Evolutionary conservation across 306 rosid species (phyloP), one percentile per base, ranked within the genome.

Genomic region (Vigna angularis): DNA sequence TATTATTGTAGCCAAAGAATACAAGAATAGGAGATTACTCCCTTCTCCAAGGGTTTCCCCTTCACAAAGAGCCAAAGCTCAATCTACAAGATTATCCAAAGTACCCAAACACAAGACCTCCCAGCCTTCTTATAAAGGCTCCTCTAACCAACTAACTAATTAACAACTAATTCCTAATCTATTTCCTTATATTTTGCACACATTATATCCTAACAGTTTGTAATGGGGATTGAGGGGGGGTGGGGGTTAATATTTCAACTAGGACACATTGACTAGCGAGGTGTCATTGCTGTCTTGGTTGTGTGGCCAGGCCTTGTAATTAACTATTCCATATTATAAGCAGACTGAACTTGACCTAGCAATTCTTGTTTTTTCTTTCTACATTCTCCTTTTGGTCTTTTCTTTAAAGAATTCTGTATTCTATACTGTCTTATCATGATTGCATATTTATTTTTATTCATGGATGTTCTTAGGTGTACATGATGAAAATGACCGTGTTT

Each of bases 401-500:
- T 49, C 8, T 62, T 53, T 70, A 56, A 22, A 18, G 14, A 74
- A 59, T 49, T 55, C 66, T 28, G 26, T 17, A 36, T 64, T 50
- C 47, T 47, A 12, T 40, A 22, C 24, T 62, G 32, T 24, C 62
- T 70, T 49, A 32, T 57, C 44, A n/a, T 57, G 44, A 26, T 70
- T 75, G 56, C 24, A 66, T 50, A 28, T 44, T 70, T 45, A 36
- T 20, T 48, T 38, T 69, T 76, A 48, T 52, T 58, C 73, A 56
- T 9, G 70, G 71, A 86, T 79, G 42, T 82, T 66, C 47, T 69
- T 85, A 94, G 98, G 98, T 49, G 83, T 92, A 38, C 98, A 86
- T n/a, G 97, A 94, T 88, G 98, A 94, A 89, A 87, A 78, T 89
- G 85, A 87, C 77, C 92, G 76, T 74, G 6, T 86, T 17, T 94